A percentile compares a stretch with the other conserved stretches of the same genome.
These are phyloP conservation scores for Rostrohypoxylon terebratum DNA, from an alignment of 495 filamentous ascomycete genomes.

Conservation along the genomic window DNA sequence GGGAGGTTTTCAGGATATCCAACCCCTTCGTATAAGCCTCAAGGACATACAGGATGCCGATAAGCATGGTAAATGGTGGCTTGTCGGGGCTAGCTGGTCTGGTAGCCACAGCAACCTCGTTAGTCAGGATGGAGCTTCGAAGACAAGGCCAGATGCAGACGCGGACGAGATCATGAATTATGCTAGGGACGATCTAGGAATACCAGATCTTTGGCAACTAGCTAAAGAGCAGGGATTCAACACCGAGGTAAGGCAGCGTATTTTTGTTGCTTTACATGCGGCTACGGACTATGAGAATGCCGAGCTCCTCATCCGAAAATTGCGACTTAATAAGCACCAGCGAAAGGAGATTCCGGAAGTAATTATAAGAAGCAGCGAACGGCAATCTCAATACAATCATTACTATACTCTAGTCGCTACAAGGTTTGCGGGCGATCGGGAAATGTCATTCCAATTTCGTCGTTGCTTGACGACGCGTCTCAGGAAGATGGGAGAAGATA, in stretches of 20 bases:
- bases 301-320: constrained; percentile 77
- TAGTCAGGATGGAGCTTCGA: constrained; percentile 29
- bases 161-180: constrained; percentile 49
- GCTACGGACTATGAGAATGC: constrained; percentile 88
- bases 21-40: constrained; percentile 84
- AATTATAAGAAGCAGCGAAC: constrained; percentile 85
- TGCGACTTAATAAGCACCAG: constrained; percentile 86
- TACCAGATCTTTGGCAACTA: constrained; percentile 73
- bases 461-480: constrained; percentile 90
- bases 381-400: constrained; percentile 86
- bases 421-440: constrained; percentile 76
- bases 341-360: constrained; percentile 89
- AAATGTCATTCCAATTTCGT: constrained; percentile 84
- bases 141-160: constrained; percentile 44
- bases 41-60: constrained; percentile 82
- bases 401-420: constrained; percentile 91
- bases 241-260: constrained; percentile 89
- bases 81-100: constrained; percentile 90
- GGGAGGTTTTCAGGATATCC: constrained; percentile 42
- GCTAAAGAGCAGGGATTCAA: constrained; percentile 93
- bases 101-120: constrained; percentile 61
- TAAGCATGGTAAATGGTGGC: constrained; percentile 97
- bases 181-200: constrained; percentile 65
- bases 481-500: constrained; percentile 80
- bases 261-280: constrained; percentile 92